Evolutionary conservation across 2,329 filamentous ascomycete species (phyloP), one percentile per base, ranked within the genome.

Genomic region (Cadophora luteo-olivacea): DNA sequence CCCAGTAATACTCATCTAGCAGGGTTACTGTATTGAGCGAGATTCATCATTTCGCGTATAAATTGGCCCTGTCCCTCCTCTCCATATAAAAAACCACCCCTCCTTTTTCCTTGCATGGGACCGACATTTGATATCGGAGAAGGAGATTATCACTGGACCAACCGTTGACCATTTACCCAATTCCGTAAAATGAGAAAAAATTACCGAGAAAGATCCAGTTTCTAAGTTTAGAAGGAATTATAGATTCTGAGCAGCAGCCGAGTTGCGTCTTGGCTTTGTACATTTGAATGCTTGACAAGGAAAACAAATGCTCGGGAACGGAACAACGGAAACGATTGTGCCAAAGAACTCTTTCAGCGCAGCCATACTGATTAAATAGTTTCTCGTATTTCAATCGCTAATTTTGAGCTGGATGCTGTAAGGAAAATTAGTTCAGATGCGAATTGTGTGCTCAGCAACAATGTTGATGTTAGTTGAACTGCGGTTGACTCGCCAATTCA

Each of bases 11-110:
- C 32, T 41, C 5, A 22, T 29, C 29, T 61, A 25, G 33, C 41
- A 52, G 25, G 36, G 49, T 54, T 49, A 52, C 58, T 57, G 48
- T 24, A 57, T 67, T 63, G 65, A 61, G 48, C 45, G 57, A 55
- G 36, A 45, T 41, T 61, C 51, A 45, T 67, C 58, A 67, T 67
- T 32, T 67, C 65, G 65, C 60, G 49, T 63, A 63, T 63, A 67
- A 33, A 67, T 57, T 66, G 24, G 25, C 36, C 36, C 36, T 4
- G 36, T 38, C 36, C 36, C 7, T 32, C 36, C 19, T 33, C 55
- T 38, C 55, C 24, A 16, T 33, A n/a, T 36, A 36, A 58, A 14
- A 33, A 36, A 36, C 6, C 29, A 33, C 55, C 55, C 32, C 55
- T 58, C 55, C 55, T 58, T 58, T 58, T 58, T n/a, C 55, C 33